phyloP scores from a whole-genome alignment of 305 asterid species.

The Ilex paraguariensis region DNA sequence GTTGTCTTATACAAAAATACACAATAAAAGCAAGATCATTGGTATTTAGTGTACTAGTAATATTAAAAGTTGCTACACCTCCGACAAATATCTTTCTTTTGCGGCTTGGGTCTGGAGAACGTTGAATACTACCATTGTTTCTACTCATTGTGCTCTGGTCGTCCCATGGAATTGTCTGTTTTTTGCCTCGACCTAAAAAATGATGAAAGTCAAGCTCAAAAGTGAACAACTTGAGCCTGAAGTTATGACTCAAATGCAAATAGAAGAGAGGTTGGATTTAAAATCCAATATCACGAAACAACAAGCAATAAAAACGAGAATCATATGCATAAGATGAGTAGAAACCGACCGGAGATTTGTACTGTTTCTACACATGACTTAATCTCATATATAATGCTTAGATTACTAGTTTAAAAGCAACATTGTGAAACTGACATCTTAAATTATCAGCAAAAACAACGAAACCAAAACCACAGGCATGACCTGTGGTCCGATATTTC shows the following conservation, averaged over 20 bases:
- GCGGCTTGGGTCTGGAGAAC: slow-evolving; percentile 26
- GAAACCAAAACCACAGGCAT: slow-evolving; percentile 32
- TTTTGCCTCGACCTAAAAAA: slow-evolving; percentile 25
- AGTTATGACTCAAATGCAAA: too few species aligned
- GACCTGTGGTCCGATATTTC: slow-evolving; percentile 33
- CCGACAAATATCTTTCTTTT: slow-evolving; percentile 26
- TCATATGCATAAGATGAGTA: not conserved
- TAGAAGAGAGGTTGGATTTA: too few species aligned
- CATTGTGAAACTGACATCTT: not conserved
- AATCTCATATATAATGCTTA: not conserved
- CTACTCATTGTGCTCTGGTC: slow-evolving; percentile 22
- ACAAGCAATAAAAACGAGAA: not conserved
- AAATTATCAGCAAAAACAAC: slow-evolving; percentile 23
- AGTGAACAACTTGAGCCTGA: too few species aligned
- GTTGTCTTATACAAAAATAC: too few species aligned
- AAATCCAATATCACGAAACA: too few species aligned
- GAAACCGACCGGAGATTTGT: too few species aligned
- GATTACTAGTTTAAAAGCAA: too few species aligned
- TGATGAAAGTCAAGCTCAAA: too few species aligned
- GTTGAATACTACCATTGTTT: slow-evolving; percentile 23
- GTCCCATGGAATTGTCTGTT: slow-evolving; percentile 28
- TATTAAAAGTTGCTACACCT: slow-evolving; percentile 7
- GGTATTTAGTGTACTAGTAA: too few species aligned
- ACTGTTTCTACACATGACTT: not conserved
- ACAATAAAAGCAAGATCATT: too few species aligned